phyloP scores from a whole-genome alignment of 345 rosid species.

The Excoecaria cochinchinensis region DNA sequence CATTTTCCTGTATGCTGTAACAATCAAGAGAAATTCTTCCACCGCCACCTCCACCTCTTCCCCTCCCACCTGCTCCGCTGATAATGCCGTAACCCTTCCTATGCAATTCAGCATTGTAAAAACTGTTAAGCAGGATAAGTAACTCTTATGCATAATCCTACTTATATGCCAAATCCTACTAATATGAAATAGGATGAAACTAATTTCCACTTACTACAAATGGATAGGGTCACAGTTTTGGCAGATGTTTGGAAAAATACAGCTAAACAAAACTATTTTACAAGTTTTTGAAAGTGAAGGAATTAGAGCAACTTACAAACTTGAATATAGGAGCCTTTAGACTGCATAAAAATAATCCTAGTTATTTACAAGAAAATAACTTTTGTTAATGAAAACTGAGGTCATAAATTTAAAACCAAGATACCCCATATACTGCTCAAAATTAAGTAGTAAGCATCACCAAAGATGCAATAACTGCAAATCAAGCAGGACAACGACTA shows the following conservation, averaged over 20 bases:
- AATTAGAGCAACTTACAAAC: slow-evolving; percentile 4
- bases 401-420: neutral
- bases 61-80: slow-evolving; percentile 88
- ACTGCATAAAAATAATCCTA: neutral
- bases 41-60: slow-evolving; percentile 98
- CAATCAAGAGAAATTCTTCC: slow-evolving; percentile 92
- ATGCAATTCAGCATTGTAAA: slow-evolving; percentile 26
- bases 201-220: slow-evolving; percentile 6
- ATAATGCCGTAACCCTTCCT: slow-evolving; percentile 91
- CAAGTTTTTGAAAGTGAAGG: neutral
- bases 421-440: neutral
- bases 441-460: neutral
- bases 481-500: neutral
- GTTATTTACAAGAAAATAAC: neutral
- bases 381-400: neutral
- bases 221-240: neutral
- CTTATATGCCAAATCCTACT: slow-evolving; percentile 11
- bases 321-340: neutral
- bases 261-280: neutral
- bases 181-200: slow-evolving; percentile 2
- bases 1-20: slow-evolving; percentile 95
- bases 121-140: slow-evolving; percentile 11
- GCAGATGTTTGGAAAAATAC: neutral
- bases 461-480: neutral
- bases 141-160: slow-evolving; percentile 14